Evolutionary conservation across 2,329 filamentous ascomycete species (phyloP), one percentile per base, ranked within the genome.

Genomic region (Xylaria sp.): DNA sequence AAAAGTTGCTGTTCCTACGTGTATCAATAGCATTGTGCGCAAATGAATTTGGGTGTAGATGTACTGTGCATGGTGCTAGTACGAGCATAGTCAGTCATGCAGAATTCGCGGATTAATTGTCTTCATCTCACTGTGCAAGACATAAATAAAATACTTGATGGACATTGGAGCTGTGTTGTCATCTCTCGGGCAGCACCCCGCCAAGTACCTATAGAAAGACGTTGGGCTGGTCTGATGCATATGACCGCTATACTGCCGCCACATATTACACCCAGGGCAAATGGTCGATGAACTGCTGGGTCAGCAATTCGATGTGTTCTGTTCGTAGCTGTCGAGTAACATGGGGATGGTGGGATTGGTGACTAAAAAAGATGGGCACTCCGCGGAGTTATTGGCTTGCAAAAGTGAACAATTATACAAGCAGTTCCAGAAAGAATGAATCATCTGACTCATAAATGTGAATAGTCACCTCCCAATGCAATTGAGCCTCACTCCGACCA

Each of bases 401-500:
- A 54, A 27, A 35, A 1, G 27, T 12, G 1, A 54, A 10, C 18
- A 32, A 23, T 23, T 25, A 48, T 23, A 6, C 44, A 23, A 48
- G 9, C 10, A 25, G 3, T n/a, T 16, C 48, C 37, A 12, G 23
- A 29, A 21, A 32, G n/a, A n/a, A 32, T 40, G 21, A 40, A 35
- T 23, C 25, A 16, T 40, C 47, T 55, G 60, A 63, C 47, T 68
- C 65, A 64, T 8, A 27, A 32, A 44, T 18, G n/a, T 13, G 16
- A 35, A 16, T 8, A 12, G 13, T 25, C 21, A 42, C 5, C 32
- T 53, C 23, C n/a, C 16, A 44, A 29, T 32, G 5, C 18, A 18
- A n/a, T 47, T 47, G 40, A 42, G 32, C 50, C 12, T 53, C 29
- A 27, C 60, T 59, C 65, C 60, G 65, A 64, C 47, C 32, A 60